These are phyloP conservation scores for Candida glaebosa DNA, from an alignment of 805 yeast species.

Conservation along the genomic window DNA sequence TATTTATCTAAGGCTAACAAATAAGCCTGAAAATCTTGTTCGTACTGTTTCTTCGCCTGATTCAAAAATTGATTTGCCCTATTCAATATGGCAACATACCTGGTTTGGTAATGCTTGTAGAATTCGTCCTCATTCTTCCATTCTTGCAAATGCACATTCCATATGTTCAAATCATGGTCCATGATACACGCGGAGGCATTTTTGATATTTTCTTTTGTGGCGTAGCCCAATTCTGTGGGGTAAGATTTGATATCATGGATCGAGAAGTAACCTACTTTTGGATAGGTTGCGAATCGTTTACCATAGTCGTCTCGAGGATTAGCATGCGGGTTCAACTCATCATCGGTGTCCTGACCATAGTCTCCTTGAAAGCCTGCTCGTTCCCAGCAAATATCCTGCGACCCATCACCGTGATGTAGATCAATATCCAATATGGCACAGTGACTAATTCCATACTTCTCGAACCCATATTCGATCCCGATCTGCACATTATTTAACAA, in stretches of 20 bases:
- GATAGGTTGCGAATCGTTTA: slow-evolving; percentile 40
- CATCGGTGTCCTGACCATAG: slow-evolving; percentile 47
- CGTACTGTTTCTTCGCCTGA: slow-evolving; percentile 44
- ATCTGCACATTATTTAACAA: slow-evolving; percentile 78
- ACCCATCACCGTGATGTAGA: slow-evolving; percentile 86
- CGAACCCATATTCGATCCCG: slow-evolving; percentile 72
- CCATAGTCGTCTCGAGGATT: slow-evolving; percentile 48
- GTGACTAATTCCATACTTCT: slow-evolving; percentile 63
- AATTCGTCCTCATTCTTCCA: slow-evolving; percentile 66
- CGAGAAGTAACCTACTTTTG: slow-evolving; percentile 78
- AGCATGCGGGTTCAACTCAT: slow-evolving; percentile 26
- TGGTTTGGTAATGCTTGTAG: slow-evolving; percentile 53
- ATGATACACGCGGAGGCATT: slow-evolving; percentile 76
- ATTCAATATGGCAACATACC: slow-evolving; percentile 57
- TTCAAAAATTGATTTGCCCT: slow-evolving; percentile 66
- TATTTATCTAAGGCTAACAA: slow-evolving; percentile 21
- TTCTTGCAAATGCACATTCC: slow-evolving; percentile 79
- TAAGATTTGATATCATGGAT: slow-evolving; percentile 82
- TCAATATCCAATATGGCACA: slow-evolving; percentile 81
- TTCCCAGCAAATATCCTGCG: slow-evolving; percentile 83
- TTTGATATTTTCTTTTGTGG: slow-evolving; percentile 63
- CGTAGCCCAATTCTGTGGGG: slow-evolving; percentile 78
- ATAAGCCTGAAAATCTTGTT: slow-evolving; percentile 28
- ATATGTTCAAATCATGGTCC: slow-evolving; percentile 74
- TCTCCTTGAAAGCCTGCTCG: slow-evolving; percentile 58